Conservation (phyloP, 2,329 filamentous ascomycete species). For the Fusarium sp. region DNA sequence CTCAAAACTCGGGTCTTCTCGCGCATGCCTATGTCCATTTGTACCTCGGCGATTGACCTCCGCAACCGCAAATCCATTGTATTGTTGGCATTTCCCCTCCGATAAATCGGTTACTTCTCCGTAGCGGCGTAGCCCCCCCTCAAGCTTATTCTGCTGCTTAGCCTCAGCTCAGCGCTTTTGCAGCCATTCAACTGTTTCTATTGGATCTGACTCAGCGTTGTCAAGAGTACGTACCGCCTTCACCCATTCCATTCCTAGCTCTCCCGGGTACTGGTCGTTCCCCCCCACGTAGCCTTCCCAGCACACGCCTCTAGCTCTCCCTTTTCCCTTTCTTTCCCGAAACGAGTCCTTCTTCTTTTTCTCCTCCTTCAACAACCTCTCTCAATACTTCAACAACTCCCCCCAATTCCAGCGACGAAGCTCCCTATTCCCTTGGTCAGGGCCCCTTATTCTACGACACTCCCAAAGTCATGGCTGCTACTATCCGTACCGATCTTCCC, state of each 20-base stretch:
- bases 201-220: constrained; percentile 36
- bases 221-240: constrained; percentile 20
- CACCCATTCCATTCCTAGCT: constrained; percentile 9
- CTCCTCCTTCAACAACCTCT: constrained; percentile 30
- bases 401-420: constrained; percentile 75
- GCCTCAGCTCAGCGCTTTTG: constrained; percentile 26
- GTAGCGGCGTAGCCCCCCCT: neutral
- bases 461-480: constrained; percentile 72
- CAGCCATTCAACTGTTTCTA: constrained; percentile 23
- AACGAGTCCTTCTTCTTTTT: constrained; percentile 13
- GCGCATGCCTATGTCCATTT: constrained; percentile 19
- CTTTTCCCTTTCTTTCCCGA: constrained; percentile 16
- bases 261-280: constrained; percentile 15
- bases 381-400: constrained; percentile 20
- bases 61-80: constrained; percentile 8
- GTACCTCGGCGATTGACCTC: constrained; percentile 36
- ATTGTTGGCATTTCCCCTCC: constrained; percentile 23
- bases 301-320: constrained; percentile 40
- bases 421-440: constrained; percentile 98
- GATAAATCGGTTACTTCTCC: constrained; percentile 29
- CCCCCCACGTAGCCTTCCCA: constrained; percentile 32
- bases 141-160: constrained; percentile 27
- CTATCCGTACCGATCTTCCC: constrained; percentile 65
- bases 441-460: constrained; percentile 71
- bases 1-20: constrained; percentile 28